Percentiles rank a stretch among this genome's conserved stretches.
phyloP scores from a whole-genome alignment of 352 stramenopile genomes.

The Phytophthora pini region DNA sequence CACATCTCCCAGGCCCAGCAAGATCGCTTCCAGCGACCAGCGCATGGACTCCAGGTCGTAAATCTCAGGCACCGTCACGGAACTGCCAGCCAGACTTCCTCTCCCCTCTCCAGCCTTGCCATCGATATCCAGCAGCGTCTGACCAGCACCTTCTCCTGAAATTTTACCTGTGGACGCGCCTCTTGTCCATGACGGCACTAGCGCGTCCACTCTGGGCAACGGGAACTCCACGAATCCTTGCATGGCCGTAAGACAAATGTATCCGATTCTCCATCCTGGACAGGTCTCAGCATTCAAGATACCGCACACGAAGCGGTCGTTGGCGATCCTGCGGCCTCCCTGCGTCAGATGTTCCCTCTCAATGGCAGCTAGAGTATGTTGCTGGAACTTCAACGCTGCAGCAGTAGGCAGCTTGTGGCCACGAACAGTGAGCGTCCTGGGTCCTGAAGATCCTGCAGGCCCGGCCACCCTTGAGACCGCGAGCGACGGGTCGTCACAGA shows the following conservation, averaged over 20 bases:
- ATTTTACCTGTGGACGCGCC: background rate
- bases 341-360: slow-evolving; percentile 66
- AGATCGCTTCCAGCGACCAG: slow-evolving; percentile 85
- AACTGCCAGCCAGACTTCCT: slow-evolving; percentile 19
- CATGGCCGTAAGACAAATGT: slow-evolving; percentile 76
- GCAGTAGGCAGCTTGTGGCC: slow-evolving; percentile 43
- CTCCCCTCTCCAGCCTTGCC: slow-evolving; percentile 10
- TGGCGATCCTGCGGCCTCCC: slow-evolving; percentile 57
- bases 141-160: background rate
- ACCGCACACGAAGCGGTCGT: slow-evolving; percentile 71
- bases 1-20: slow-evolving; percentile 63
- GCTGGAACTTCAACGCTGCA: slow-evolving; percentile 43
- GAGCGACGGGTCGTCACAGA: slow-evolving; percentile 77
- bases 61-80: slow-evolving; percentile 67
- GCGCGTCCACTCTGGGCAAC: slow-evolving; percentile 60
- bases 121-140: slow-evolving; percentile 30
- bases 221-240: slow-evolving; percentile 85
- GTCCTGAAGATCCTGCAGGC: slow-evolving; percentile 6
- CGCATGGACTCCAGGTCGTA: slow-evolving; percentile 90
- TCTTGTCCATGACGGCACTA: slow-evolving; percentile 62
- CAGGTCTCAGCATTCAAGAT: slow-evolving; percentile 78
- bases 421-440: slow-evolving; percentile 34
- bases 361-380: slow-evolving; percentile 49
- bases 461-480: slow-evolving; percentile 42
- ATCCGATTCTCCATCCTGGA: slow-evolving; percentile 80